These are phyloP conservation scores for Tylopilus plumbeoviolaceoides DNA, from an alignment of 768 basidiomycete species.

Conservation along the genomic window DNA sequence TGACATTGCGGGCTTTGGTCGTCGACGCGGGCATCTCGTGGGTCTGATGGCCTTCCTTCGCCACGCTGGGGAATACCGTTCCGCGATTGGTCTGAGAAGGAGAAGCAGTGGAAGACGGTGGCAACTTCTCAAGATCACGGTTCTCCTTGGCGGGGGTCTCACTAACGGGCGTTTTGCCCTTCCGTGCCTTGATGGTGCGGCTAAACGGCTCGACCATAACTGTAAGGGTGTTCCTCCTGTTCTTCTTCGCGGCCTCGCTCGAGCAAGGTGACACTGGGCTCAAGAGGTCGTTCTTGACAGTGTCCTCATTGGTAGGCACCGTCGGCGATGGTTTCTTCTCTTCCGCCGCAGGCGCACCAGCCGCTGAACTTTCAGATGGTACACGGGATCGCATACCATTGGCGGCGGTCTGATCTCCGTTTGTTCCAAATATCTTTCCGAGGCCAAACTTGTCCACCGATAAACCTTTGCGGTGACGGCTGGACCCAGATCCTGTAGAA, in stretches of 20 bases:
- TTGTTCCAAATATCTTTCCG: constrained; percentile 64
- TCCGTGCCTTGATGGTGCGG: constrained; percentile 38
- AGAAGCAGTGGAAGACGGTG: constrained; percentile 29
- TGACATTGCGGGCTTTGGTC: constrained; percentile 91
- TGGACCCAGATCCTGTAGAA: constrained; percentile 39
- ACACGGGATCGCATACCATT: constrained; percentile 38
- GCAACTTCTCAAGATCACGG: constrained; percentile 34
- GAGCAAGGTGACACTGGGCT: constrained; percentile 33
- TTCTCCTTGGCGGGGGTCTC: constrained; percentile 42
- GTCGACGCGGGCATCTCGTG: constrained; percentile 62
- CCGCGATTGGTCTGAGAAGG: constrained; percentile 26
- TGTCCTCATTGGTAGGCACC: constrained; percentile 12
- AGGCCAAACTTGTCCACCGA: constrained; percentile 80
- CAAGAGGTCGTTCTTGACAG: constrained; percentile 31
- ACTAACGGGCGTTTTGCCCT: constrained; percentile 31
- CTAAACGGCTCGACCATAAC: constrained; percentile 81
- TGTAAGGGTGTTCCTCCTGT: constrained; percentile 76
- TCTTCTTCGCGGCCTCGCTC: constrained; percentile 46
- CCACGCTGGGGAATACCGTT: constrained; percentile 24
- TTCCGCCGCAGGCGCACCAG: constrained; percentile 18
- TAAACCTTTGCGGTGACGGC: constrained; percentile 62
- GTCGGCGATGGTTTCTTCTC: constrained; percentile 14
- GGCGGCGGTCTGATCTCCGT: constrained; percentile 29
- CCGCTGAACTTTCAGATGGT: constrained; percentile 39
- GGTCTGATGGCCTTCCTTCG: constrained; percentile 24